Evolutionary conservation across 805 yeast species (phyloP), one percentile per base, ranked within the genome.

Genomic region (Spathaspora gorwiae): DNA sequence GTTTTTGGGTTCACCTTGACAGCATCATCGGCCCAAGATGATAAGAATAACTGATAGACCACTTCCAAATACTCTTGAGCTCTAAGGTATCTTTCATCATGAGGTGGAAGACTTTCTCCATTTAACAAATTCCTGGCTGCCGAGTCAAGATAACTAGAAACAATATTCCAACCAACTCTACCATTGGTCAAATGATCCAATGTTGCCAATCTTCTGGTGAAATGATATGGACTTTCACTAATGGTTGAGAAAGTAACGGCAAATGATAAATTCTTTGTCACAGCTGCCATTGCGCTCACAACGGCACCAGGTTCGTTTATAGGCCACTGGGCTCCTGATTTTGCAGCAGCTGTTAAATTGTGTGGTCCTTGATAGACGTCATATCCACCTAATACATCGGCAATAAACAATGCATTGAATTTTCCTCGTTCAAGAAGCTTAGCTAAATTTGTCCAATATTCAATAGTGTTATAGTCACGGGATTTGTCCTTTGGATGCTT

Each of bases 141-240:
- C 47, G 70, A 62, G 33, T 71, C 74, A 37, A 69, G 58, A 44
- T 71, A 71, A 2, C 72, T 64, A 1, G 76, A 63, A 26, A 73
- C 76, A 19, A 73, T 61, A 47, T 73, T 73, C 78, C 78, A 73
- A 10, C 77, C 78, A 36, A 73, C 56, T 51, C 78, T 60, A 2
- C 78, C 78, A 6, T 60, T 57, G n/a, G 72, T 60, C 13, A 71
- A 57, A 44, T 70, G 72, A 48, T 73, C 78, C 34, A 73, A 53
- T 0, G 77, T 70, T 9, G 76, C 73, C 46, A 72, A 54, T 45
- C 76, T 60, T 53, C 77, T 57, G 1, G 73, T 71, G 47, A 72
- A 62, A 45, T 65, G 68, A 43, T 60, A 66, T 0, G 77, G 77
- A 27, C 64, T 65, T 41, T 73, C 78, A 39, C 72, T 64, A 24